Conservation (phyloP, 768 basidiomycete species). For the Nidularia pulvinata region DNA sequence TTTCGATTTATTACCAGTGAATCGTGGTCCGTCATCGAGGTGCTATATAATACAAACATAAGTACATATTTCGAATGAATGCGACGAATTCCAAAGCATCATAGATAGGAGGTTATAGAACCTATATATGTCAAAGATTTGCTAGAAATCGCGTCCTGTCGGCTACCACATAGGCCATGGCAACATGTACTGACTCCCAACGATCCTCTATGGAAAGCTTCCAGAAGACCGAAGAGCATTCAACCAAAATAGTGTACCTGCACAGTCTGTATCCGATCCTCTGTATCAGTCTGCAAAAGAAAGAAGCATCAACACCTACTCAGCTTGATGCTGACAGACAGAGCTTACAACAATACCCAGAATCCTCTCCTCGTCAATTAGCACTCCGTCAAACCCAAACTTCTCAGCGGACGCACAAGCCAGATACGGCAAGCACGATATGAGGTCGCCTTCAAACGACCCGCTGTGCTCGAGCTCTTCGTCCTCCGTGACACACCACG, state of each 20-base stretch:
- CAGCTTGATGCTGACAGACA: neutral
- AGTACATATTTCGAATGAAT: too few species aligned
- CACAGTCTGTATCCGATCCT: neutral
- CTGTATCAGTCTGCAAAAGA: neutral
- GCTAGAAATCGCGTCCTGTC: too few species aligned
- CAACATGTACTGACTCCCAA: too few species aligned
- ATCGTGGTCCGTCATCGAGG: too few species aligned
- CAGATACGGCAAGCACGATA: slow-evolving; percentile 25
- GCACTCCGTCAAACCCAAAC: slow-evolving; percentile 23
- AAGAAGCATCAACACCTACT: neutral
- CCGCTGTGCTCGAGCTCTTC: slow-evolving; percentile 3
- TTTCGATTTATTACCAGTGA: too few species aligned
- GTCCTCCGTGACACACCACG: neutral
- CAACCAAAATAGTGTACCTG: neutral
- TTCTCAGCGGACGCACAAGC: slow-evolving; percentile 4
- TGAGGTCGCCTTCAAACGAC: slow-evolving; percentile 20
- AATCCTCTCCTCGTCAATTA: slow-evolving; percentile 41
- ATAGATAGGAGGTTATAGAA: too few species aligned
- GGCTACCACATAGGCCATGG: too few species aligned
- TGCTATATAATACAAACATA: too few species aligned
- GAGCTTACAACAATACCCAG: slow-evolving; percentile 31
- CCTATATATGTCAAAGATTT: too few species aligned
- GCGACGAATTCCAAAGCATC: too few species aligned
- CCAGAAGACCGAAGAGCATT: too few species aligned
- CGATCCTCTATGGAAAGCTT: too few species aligned